Evolutionary conservation across 1,139 yeast species (phyloP), one percentile per base, ranked within the genome.

Genomic region (Lodderomyces metapsilosis): DNA sequence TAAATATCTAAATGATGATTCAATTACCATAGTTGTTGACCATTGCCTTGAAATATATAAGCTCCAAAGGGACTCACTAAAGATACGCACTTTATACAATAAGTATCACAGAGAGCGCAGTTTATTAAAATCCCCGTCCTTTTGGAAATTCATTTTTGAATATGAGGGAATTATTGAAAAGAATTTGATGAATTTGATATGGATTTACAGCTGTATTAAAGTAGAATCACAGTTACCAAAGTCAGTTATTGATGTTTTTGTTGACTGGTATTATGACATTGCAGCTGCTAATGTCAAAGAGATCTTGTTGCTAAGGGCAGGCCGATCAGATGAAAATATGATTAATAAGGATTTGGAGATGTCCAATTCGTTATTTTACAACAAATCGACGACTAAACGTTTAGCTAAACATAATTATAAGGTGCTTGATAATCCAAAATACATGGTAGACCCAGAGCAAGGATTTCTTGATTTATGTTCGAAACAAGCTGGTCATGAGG

Each of bases 401-500:
- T 39, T 61, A n/a, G 52, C 61, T 1, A 46, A 47, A 17, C 52
- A 52, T 38, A 65, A 59, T 42, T 52, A 51, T 40, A 25, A 13
- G 17, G 11, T 55, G 15, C 43, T 58, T 5, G 32, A 28, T 28
- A 28, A 15, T 9, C 18, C 32, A 28, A 28, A 15, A 11, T 28
- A 13, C 32, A 9, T 15, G 18, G 18, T 10, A 15, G 32, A 28
- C 9, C 25, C 18, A 15, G 57, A 53, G 7, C 75, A 66, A 4
- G 63, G 57, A 6, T 52, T 61, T 4, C 50, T 70, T 41, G 72
- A 66, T 45, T 49, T 66, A 16, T 46, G 63, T 6, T 53, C 57
- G 27, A 72, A 58, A 39, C 83, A 80, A 43, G 71, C 72, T 47
- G 86, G 83, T 0, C 86, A 82, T 52, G 82, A 87, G 1, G 85